Evolutionary conservation across 768 basidiomycete species (phyloP).

Genomic region (Astraeus odoratus): DNA sequence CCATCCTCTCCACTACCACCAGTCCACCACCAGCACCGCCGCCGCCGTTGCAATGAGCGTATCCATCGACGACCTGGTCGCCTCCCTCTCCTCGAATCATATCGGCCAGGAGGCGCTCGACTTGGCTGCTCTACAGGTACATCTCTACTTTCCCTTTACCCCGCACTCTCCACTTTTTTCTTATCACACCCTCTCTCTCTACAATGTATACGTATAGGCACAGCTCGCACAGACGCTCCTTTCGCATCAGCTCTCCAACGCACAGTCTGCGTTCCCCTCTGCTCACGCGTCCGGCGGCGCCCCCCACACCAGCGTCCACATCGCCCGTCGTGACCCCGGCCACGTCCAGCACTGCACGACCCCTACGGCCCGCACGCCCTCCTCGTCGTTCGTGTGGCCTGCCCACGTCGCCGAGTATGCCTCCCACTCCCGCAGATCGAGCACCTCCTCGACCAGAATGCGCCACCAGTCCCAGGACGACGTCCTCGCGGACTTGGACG

Average conservation of each 20-base stretch:
- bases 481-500: constrained; percentile 27
- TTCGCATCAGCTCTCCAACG: constrained; percentile 26
- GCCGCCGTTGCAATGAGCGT: constrained; percentile 31
- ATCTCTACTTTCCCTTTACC: constrained; percentile 12
- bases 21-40: neutral
- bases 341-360: constrained; percentile 35
- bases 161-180: constrained; percentile 13
- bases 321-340: constrained; percentile 25
- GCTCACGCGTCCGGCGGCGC: constrained; percentile 13
- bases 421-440: constrained; percentile 23
- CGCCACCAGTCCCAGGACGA: constrained; percentile 18
- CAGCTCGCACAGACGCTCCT: constrained; percentile 41
- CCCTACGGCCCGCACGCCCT: constrained; percentile 32
- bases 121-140: constrained; percentile 42
- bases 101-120: constrained; percentile 49
- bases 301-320: constrained; percentile 14
- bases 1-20: neutral
- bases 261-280: constrained; percentile 12
- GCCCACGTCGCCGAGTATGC: constrained; percentile 16
- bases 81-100: constrained; percentile 40
- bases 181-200: constrained; percentile 1
- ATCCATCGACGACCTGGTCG: constrained; percentile 46
- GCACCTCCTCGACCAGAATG: constrained; percentile 17
- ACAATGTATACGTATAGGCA: constrained; percentile 24
- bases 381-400: constrained; percentile 25